Percentiles rank a stretch among this genome's conserved stretches.
phyloP scores from a whole-genome alignment of 805 yeast species.

The Schizosaccharomyces octosporus region DNA sequence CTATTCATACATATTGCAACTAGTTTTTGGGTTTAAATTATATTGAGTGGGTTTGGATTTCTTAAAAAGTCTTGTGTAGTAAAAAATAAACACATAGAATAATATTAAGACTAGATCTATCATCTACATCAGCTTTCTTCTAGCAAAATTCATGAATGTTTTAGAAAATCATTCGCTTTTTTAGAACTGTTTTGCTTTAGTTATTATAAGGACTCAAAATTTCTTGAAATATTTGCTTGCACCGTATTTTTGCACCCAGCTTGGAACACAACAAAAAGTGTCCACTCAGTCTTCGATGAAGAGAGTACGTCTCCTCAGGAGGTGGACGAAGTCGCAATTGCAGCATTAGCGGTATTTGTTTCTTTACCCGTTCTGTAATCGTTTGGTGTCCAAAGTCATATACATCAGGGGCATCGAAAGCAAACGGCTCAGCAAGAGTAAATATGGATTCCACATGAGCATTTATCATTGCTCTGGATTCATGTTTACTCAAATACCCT shows the following conservation, averaged over 20 bases:
- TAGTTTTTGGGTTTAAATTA: neutral
- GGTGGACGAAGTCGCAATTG: constrained; percentile 85
- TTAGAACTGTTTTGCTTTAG: neutral
- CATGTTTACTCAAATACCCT: constrained; percentile 82
- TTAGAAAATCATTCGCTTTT: neutral
- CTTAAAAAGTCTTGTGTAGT: too few relatives aligned
- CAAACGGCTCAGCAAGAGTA: constrained; percentile 81
- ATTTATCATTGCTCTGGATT: constrained; percentile 60
- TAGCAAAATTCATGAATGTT: neutral
- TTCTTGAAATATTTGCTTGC: constrained; percentile 50
- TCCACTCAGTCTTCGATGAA: constrained; percentile 86
- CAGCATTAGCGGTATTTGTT: constrained; percentile 70
- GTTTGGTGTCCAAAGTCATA: constrained; percentile 69
- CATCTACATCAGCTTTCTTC: too few relatives aligned
- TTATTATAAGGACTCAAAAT: constrained; percentile 28
- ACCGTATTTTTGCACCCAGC: constrained; percentile 59
- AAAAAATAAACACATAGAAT: too few relatives aligned
- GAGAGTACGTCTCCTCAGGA: constrained; percentile 92
- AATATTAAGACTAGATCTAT: too few relatives aligned
- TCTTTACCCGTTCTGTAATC: constrained; percentile 77
- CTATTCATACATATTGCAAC: neutral
- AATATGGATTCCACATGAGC: constrained; percentile 83
- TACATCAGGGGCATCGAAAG: constrained; percentile 21
- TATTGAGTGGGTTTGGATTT: neutral
- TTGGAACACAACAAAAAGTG: constrained; percentile 75